These are phyloP conservation scores for Barnettozyma hawaiiensis DNA, from an alignment of 1,139 yeast genomes.

Conservation along the genomic window DNA sequence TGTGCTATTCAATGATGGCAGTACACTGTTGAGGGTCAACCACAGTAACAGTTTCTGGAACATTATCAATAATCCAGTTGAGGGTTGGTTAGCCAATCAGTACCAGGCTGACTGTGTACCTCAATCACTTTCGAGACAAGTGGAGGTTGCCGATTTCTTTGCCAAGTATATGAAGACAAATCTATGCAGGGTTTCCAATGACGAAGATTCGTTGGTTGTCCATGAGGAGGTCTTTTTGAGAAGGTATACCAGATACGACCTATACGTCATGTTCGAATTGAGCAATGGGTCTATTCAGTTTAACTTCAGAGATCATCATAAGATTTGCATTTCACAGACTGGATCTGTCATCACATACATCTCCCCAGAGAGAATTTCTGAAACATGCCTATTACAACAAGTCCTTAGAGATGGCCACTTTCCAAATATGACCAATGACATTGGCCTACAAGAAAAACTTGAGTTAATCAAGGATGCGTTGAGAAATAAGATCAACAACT, in stretches of 20 bases:
- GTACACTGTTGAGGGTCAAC: constrained; percentile 67
- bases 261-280: constrained; percentile 86
- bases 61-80: constrained; percentile 50
- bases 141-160: constrained; percentile 79
- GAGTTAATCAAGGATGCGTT: constrained; percentile 28
- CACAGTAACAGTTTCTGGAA: constrained; percentile 60
- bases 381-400: constrained; percentile 60
- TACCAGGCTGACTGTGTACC: constrained; percentile 55
- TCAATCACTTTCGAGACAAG: constrained; percentile 56
- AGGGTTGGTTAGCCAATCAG: constrained; percentile 72
- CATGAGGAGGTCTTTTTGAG: constrained; percentile 68
- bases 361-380: constrained; percentile 69
- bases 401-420: constrained; percentile 59
- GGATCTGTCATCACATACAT: constrained; percentile 79
- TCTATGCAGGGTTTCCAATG: constrained; percentile 68
- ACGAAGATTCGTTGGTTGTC: constrained; percentile 35
- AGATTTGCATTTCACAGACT: constrained; percentile 69
- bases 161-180: constrained; percentile 80
- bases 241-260: constrained; percentile 72
- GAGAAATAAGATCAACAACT: constrained; percentile 22
- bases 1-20: constrained; percentile 81
- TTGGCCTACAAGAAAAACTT: constrained; percentile 40
- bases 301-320: constrained; percentile 92
- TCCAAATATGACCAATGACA: constrained; percentile 55
- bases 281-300: constrained; percentile 91